Evolutionary conservation across 805 yeast species (phyloP).

Genomic region (Monosporozyma siamensis): DNA sequence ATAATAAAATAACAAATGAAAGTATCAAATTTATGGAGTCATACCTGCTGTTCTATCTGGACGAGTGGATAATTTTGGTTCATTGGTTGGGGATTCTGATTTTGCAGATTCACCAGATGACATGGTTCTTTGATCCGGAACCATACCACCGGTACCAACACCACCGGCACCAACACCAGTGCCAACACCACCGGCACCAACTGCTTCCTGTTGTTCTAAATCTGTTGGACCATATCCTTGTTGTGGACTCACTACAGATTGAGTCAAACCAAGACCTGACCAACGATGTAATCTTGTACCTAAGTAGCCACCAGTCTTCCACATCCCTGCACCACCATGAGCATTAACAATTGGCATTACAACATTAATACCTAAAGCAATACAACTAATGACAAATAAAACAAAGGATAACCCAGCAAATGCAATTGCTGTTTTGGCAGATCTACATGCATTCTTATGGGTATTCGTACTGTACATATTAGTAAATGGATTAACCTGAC

Average conservation of each 20-base stretch:
- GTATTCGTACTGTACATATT: conserved; percentile 10
- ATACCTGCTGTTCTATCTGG: neutral
- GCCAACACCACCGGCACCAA: neutral
- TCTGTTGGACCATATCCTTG: neutral
- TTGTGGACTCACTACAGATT: conserved; percentile 4
- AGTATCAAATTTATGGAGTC: neutral
- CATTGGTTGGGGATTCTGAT: neutral
- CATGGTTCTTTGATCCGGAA: conserved; percentile 8
- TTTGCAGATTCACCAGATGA: conserved; percentile 8
- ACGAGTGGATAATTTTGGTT: neutral
- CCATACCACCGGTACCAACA: too few relatives aligned
- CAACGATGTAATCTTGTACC: conserved; percentile 17
- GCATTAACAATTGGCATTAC: conserved; percentile 18
- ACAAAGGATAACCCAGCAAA: conserved; percentile 26
- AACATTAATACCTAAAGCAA: conserved; percentile 25
- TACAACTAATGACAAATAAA: conserved; percentile 20
- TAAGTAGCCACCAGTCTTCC: conserved; percentile 14
- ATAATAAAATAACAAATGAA: too few relatives aligned
- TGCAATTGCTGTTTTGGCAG: conserved; percentile 29
- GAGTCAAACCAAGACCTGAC: conserved; percentile 17
- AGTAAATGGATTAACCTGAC: conserved; percentile 14
- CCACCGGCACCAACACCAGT: neutral
- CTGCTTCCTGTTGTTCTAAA: neutral
- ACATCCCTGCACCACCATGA: conserved; percentile 18
- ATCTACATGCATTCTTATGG: conserved; percentile 19